Base-by-base conservation (phyloP, 805 yeast species). In the Suhomyces sp. region DNA sequence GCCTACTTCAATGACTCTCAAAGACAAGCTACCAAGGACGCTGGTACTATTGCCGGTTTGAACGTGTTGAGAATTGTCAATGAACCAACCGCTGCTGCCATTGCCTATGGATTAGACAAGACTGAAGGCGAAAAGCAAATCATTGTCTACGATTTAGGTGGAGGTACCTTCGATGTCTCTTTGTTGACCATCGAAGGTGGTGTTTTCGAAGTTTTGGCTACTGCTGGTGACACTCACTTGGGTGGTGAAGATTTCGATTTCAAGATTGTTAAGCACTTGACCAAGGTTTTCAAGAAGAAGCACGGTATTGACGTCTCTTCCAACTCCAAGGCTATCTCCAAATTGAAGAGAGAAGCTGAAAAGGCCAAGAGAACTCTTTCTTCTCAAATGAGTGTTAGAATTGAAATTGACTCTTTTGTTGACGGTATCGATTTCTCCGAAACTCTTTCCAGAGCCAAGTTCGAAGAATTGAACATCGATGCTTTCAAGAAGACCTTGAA, bases 1-100 rank as follows among this genome's bases (percentile, higher is more conserved):
- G 96, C 96, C 52, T 89, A 89, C 77, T 89, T 89, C 81, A 90
- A 88, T 71, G 96, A 89, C 76, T 93, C 96, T 57, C 96, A 89
- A 78, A 86, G 96, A 78, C 96, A 89, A 74, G 96, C 96, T 60
- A 89, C 96, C 54, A 89, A 89, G 79, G 96, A 89, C 71, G 96
- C 96, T 44, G 96, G 96, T 79, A 82, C 87, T 57, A 89, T 89
- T 80, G 96, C 96, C 48, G 96, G 96, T 65, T 80, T 89, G 70
- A 88, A 87, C 70, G 90, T 89, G 59, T 78, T 89, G 73, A 86
- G 96, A 81, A 89, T 89, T 63, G 93, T 89, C 57, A 89, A 89
- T 71, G 96, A 89, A 80, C 96, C 96, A 65, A 65, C 70, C 45
- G 70, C 70, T 48, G 70, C 70, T 51, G 70, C 70, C 54, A 65